These are phyloP conservation scores for Caloboletus inedulis DNA, from an alignment of 1,284 basidiomycete genomes.

Conservation along the genomic window DNA sequence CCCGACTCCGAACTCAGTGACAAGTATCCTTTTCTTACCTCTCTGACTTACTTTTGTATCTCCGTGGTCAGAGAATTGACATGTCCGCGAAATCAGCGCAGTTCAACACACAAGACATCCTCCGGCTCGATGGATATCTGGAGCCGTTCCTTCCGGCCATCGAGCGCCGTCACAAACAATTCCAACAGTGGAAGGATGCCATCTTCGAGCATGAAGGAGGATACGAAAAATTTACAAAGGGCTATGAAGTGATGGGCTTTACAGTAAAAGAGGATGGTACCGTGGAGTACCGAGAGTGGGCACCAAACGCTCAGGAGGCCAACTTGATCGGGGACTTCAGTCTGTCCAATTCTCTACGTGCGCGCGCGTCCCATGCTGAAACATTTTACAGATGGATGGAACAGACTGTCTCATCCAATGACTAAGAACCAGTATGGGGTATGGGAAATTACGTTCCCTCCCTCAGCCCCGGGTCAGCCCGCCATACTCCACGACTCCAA, in stretches of 20 bases:
- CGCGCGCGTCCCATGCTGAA: background rate
- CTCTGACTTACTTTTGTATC: slow-evolving; percentile 4
- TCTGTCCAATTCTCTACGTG: slow-evolving; percentile 42
- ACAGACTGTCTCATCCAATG: slow-evolving; percentile 82
- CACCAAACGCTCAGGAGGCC: slow-evolving; percentile 84
- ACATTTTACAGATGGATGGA: slow-evolving; percentile 75
- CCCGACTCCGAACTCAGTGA: background rate
- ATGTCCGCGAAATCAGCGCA: slow-evolving; percentile 39
- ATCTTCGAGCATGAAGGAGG: slow-evolving; percentile 83
- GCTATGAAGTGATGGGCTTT: slow-evolving; percentile 86
- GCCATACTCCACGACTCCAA: slow-evolving; percentile 94
- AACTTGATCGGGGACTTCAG: slow-evolving; percentile 95
- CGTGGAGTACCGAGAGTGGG: slow-evolving; percentile 93
- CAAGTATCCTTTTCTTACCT: slow-evolving; percentile 10
- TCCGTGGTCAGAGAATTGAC: background rate
- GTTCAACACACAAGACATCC: slow-evolving; percentile 53
- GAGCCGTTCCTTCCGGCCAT: slow-evolving; percentile 73
- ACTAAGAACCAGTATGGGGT: slow-evolving; percentile 84
- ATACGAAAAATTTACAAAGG: slow-evolving; percentile 84
- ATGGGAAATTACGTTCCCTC: slow-evolving; percentile 87
- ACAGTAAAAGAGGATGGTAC: slow-evolving; percentile 67
- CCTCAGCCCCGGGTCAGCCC: slow-evolving; percentile 64
- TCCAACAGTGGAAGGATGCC: slow-evolving; percentile 69
- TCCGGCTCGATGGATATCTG: slow-evolving; percentile 70
- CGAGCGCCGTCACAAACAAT: slow-evolving; percentile 67